These are phyloP conservation scores for Alternaria sp. DNA, from an alignment of 2,329 filamentous ascomycete species.

Conservation along the genomic window DNA sequence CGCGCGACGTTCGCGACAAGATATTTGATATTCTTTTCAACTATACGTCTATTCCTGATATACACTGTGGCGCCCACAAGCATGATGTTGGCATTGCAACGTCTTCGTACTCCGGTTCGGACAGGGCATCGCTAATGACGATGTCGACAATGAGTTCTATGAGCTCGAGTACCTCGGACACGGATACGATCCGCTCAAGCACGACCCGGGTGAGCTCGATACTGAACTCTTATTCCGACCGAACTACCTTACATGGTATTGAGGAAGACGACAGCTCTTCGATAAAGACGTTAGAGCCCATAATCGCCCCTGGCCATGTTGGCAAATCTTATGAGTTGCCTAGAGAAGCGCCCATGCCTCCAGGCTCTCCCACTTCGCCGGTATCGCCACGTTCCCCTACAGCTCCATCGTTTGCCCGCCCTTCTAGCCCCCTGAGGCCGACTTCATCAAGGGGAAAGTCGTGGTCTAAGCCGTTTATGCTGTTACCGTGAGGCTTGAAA, in stretches of 20 bases:
- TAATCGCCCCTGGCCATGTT: conserved; percentile 14
- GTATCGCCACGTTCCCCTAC: conserved; percentile 15
- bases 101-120: conserved; percentile 37
- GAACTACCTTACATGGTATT: conserved; percentile 40
- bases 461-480: conserved; percentile 44
- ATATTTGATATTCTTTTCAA: conserved; percentile 43
- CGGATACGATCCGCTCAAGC: conserved; percentile 42
- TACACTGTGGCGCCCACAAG: conserved; percentile 47
- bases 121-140: conserved; percentile 38
- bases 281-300: conserved; percentile 36
- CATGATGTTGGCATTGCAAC: conserved; percentile 38
- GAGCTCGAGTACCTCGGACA: conserved; percentile 35
- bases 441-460: conserved; percentile 30
- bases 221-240: conserved; percentile 42
- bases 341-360: conserved; percentile 26
- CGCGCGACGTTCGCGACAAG: conserved; percentile 52
- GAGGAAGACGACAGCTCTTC: conserved; percentile 42
- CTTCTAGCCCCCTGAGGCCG: conserved; percentile 26
- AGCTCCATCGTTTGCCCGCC: conserved; percentile 19
- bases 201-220: conserved; percentile 40
- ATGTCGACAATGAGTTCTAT: conserved; percentile 42
- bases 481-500: conserved; percentile 34
- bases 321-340: conserved; percentile 27
- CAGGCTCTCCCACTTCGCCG: conserved; percentile 26
- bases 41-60: conserved; percentile 41